Base-by-base conservation (phyloP, 139 green algal genomes). In the Coccomyxa sp. region DNA sequence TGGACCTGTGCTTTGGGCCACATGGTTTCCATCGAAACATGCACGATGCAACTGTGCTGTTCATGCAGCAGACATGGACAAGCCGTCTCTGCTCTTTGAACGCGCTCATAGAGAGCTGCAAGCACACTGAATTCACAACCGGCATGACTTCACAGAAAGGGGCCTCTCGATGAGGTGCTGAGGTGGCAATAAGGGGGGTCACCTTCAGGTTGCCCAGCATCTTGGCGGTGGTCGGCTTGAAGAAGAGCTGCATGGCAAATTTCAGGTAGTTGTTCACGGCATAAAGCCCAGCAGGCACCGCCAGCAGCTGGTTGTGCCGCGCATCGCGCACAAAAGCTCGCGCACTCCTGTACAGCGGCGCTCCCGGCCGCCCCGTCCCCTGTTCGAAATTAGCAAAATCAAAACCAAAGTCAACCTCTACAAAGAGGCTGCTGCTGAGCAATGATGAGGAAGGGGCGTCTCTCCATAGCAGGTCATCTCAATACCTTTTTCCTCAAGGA, bases 181-280 rank as follows among this genome's bases (percentile, higher is more conserved):
- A 71, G 63, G 63, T 25, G 63, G 63, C 18, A 25, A 3, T 25
- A 15, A 25, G 21, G 63, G n/a, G 18, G 1, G 63, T 21, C 63
- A 95, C 90, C 91, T 99, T 99, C 3, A 99, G 89, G 90, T 99
- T 99, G 77, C 90, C 88, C 45, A 99, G 90, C 96, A 99, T 99
- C 91, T 99, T 99, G 78, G 95, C 95, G 59, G 96, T 98, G 25
- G 96, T 97, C 67, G 96, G 96, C 89, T 95, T 95, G 89, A 97
- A 97, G 84, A 95, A 93, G 9, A 98, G 91, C 91, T 98, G 95
- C 95, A 98, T 98, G 58, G 88, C 85, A 85, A 98, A 98, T 87
- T 99, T 99, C 31, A 99, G 89, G 89, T 96, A 96, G 87, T 98
- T 98, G 91, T 99, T 99, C 79, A 99, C 87, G 7, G 96, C 93